Evolutionary conservation across 2,329 filamentous ascomycete species (phyloP).

Genomic region (Pseudophaeomoniella oleicola): DNA sequence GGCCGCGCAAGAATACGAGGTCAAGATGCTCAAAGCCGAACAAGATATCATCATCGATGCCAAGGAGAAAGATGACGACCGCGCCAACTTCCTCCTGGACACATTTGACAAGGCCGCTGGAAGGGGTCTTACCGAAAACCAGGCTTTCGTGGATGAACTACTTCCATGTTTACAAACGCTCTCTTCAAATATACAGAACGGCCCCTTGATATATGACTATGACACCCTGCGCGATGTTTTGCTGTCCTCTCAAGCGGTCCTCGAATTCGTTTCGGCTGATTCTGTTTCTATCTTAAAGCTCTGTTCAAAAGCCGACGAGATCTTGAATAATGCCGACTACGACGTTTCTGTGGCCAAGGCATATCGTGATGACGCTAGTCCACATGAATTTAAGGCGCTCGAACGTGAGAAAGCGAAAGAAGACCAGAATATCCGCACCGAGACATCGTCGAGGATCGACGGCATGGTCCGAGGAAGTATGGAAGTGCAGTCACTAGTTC

Average conservation of each 20-base stretch:
- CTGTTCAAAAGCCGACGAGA: conserved; percentile 33
- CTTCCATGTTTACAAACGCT: conserved; percentile 1
- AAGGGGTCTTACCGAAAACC: conserved; percentile 35
- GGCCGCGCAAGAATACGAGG: conserved; percentile 26
- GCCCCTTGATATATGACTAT: conserved; percentile 8
- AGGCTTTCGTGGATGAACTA: conserved; percentile 34
- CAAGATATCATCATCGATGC: conserved; percentile 28
- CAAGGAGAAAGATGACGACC: conserved; percentile 31
- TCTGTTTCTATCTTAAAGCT: conserved; percentile 30
- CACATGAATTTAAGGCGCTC: conserved; percentile 26
- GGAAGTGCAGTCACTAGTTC: conserved; percentile 21
- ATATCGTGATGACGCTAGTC: conserved; percentile 26
- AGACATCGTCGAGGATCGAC: conserved; percentile 25
- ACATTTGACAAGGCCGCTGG: conserved; percentile 34
- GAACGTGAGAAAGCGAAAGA: conserved; percentile 33
- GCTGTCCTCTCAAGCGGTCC: conserved; percentile 20
- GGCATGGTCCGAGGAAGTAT: conserved; percentile 24
- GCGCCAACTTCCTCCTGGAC: conserved; percentile 35
- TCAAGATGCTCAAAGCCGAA: background rate
- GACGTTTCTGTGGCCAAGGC: conserved; percentile 40
- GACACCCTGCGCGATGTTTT: conserved; percentile 14
- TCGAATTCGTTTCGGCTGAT: conserved; percentile 25
- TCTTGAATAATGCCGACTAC: conserved; percentile 37
- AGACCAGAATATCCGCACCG: conserved; percentile 28
- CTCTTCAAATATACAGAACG: conserved; percentile 11